These are phyloP conservation scores for Nakaseomyces sp. DNA, from an alignment of 1,139 yeast species.

Conservation along the genomic window DNA sequence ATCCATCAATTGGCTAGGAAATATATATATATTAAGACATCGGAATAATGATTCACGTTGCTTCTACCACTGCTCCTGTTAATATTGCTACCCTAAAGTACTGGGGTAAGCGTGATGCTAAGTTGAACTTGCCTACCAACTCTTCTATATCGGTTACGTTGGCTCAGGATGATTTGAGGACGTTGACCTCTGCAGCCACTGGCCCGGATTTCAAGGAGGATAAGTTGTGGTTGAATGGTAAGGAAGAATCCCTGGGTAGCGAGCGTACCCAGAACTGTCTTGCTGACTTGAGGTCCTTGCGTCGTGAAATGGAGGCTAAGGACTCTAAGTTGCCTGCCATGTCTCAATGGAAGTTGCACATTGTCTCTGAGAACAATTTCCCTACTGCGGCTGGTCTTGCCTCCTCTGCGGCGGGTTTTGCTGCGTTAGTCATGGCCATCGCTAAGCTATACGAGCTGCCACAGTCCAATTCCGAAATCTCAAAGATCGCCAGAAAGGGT, in stretches of 20 bases:
- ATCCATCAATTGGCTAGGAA: too few species aligned
- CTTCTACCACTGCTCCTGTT: conserved; percentile 93
- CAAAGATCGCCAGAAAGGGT: conserved; percentile 93
- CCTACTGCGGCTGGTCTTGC: conserved; percentile 99
- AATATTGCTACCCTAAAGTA: conserved; percentile 94
- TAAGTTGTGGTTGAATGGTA: conserved; percentile 75
- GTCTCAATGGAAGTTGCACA: conserved; percentile 59
- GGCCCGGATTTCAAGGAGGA: conserved; percentile 51
- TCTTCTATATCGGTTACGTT: conserved; percentile 91
- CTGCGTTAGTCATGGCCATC: conserved; percentile 84
- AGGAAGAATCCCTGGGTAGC: conserved; percentile 52
- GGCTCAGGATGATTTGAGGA: conserved; percentile 80
- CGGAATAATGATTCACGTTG: conserved; percentile 43
- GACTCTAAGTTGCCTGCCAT: conserved; percentile 51
- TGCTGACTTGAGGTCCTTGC: conserved; percentile 59
- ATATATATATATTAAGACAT: neutral
- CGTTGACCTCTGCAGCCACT: conserved; percentile 82
- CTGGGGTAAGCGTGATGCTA: conserved; percentile 95
- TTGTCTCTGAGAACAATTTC: conserved; percentile 90
- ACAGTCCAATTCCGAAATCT: conserved; percentile 70
- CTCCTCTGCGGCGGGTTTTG: conserved; percentile 96
- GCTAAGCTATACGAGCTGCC: conserved; percentile 78
- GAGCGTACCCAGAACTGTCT: conserved; percentile 77
- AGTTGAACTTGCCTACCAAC: conserved; percentile 86
- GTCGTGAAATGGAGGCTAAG: conserved; percentile 45